Evolutionary conservation across 495 filamentous ascomycete genomes (phyloP), one percentile per base, ranked within the genome.

Genomic region (Trichoderma gamsii): DNA sequence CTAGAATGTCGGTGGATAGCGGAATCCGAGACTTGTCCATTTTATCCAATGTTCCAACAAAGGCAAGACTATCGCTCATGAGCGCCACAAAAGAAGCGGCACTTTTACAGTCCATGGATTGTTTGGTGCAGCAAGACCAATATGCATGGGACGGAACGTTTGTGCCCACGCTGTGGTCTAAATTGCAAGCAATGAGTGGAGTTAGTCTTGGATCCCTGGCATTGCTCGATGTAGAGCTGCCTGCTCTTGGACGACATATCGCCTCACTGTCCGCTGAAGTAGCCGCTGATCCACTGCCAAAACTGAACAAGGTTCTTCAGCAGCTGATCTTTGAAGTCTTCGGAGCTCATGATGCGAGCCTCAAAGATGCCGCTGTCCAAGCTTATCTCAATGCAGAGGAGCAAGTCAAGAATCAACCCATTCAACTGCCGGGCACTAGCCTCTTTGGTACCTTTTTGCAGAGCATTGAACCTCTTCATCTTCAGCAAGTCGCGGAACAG

Each of bases 171-270:
- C 69, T 92, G 12, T 71, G 91, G 44, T 77, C 79, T 41, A 87
- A 85, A 68, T 76, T 90, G 66, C 79, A 82, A 51, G 75, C 79
- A 5, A 76, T 87, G 6, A 77, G 81, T 38, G 78, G 80, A 51
- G 86, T 87, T 1, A 84, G 76, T 63, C 75, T 93, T 66, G 80
- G 81, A 15, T 85, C 88, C 70, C 80, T 92, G 65, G 81, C 85
- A 66, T 83, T 87, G 32, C 78, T 93, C 2, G 86, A 91, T 72
- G 75, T 82, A 1, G 90, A 93, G 72, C 79, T 91, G 66, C 83
- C 85, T 7, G 79, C 83, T 4, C 76, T 93, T 56, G 86, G 86
- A 13, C 80, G 81, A 67, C 78, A 82, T 43, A 73, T 90, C 5
- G 76, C 83, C 43, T 44, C 41, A 12, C n/a, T 66, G 21, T 32